Conservation (phyloP, 208 protist genomes). For the Spongospora subterranea region DNA sequence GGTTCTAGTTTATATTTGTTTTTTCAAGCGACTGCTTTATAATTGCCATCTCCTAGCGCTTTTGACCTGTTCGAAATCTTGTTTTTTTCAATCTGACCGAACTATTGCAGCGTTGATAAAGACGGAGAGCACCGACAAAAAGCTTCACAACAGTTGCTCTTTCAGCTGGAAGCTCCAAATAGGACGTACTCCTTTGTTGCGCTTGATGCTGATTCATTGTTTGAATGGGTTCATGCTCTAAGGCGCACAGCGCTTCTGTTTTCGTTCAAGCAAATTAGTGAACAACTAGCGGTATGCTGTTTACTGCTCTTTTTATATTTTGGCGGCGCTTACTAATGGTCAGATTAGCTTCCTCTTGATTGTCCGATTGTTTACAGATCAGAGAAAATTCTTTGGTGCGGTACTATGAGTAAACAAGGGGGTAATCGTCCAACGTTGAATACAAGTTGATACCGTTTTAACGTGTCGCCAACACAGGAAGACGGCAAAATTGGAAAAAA, state of each 20-base stretch:
- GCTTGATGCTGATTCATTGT: conserved; percentile 12
- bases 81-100: background rate
- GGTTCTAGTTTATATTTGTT: no score
- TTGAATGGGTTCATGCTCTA: background rate
- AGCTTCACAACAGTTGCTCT: background rate
- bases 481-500: background rate
- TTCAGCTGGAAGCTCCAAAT: background rate
- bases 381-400: background rate
- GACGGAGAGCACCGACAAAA: background rate
- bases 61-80: background rate
- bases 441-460: background rate
- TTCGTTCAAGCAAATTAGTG: background rate
- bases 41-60: no score
- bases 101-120: background rate
- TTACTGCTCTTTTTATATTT: background rate
- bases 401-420: conserved; percentile 21
- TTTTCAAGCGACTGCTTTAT: no score
- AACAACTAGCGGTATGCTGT: background rate
- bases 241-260: background rate
- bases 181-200: background rate
- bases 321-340: background rate
- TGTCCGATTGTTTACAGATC: background rate
- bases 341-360: background rate
- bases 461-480: background rate
- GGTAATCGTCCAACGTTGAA: background rate